A percentile compares a stretch with the other conserved stretches of the same genome.
phyloP scores from a whole-genome alignment of 352 stramenopile genomes.

The Phytophthora hibernalis region DNA sequence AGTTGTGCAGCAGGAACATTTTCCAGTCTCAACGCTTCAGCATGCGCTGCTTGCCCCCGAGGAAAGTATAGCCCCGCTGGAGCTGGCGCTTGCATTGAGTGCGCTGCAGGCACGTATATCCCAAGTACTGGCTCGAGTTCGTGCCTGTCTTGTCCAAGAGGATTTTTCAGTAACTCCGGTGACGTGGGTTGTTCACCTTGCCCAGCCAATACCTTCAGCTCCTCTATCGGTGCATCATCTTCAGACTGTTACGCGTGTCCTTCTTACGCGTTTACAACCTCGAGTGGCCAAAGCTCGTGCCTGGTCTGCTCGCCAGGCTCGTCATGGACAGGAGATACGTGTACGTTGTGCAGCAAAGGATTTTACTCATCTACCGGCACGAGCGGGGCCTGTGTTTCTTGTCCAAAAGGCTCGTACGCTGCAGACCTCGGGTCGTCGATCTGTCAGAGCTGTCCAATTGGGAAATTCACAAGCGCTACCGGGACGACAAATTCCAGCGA shows the following conservation, averaged over 20 bases:
- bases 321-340: constrained; percentile 29
- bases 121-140: constrained; percentile 43
- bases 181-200: constrained; percentile 48
- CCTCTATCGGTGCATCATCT: constrained; percentile 23
- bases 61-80: constrained; percentile 54
- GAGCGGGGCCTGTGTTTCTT: constrained; percentile 50
- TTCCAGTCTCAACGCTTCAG: constrained; percentile 47
- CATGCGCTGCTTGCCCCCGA: constrained; percentile 46
- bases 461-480: constrained; percentile 41
- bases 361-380: constrained; percentile 41
- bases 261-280: constrained; percentile 43
- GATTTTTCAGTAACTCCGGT: constrained; percentile 63
- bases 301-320: constrained; percentile 39
- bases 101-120: constrained; percentile 53
- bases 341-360: constrained; percentile 47
- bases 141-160: constrained; percentile 62
- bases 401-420: constrained; percentile 52
- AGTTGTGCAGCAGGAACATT: constrained; percentile 46
- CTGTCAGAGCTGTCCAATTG: constrained; percentile 46
- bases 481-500: constrained; percentile 31
- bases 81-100: constrained; percentile 47
- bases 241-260: constrained; percentile 46
- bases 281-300: constrained; percentile 42
- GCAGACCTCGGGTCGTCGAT: constrained; percentile 18
- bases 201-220: constrained; percentile 58